Percentiles rank a stretch among this genome's conserved stretches.
Evolutionary conservation across 1,284 basidiomycete genomes (phyloP).

Genomic region (Takashimella tepidaria): DNA sequence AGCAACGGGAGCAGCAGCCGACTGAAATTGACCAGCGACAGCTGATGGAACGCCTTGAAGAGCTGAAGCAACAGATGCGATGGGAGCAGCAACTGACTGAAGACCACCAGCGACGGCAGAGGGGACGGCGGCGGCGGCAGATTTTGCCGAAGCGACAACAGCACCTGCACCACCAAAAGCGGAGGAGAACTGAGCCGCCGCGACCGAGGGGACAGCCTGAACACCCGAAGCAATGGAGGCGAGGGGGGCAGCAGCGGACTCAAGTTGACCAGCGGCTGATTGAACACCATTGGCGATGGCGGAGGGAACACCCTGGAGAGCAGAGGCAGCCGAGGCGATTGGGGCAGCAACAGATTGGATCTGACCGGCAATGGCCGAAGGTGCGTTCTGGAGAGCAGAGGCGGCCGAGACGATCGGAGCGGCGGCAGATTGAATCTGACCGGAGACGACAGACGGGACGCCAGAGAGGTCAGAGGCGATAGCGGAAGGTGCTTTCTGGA

Average conservation of each 20-base stretch:
- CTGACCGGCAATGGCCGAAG: neutral
- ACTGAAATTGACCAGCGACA: neutral
- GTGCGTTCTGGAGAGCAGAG: neutral
- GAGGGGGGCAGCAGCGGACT: neutral
- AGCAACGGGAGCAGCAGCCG: neutral
- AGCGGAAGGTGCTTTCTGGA: neutral
- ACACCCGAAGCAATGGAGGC: neutral
- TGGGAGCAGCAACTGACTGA: neutral
- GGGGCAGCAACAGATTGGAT: neutral
- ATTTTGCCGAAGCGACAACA: neutral
- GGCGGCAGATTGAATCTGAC: neutral
- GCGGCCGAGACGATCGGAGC: neutral
- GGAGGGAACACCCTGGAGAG: neutral
- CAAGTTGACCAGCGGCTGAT: neutral
- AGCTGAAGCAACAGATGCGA: neutral
- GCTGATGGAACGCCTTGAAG: neutral
- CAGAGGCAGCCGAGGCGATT: neutral
- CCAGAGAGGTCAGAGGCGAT: neutral
- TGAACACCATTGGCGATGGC: neutral
- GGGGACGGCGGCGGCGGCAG: neutral
- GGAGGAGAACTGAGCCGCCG: neutral
- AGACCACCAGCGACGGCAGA: neutral
- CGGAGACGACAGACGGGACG: neutral
- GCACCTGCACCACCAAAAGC: neutral
- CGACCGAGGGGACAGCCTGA: neutral